Conservation (phyloP, 139 green algal species). For the Picochlorum sp. region DNA sequence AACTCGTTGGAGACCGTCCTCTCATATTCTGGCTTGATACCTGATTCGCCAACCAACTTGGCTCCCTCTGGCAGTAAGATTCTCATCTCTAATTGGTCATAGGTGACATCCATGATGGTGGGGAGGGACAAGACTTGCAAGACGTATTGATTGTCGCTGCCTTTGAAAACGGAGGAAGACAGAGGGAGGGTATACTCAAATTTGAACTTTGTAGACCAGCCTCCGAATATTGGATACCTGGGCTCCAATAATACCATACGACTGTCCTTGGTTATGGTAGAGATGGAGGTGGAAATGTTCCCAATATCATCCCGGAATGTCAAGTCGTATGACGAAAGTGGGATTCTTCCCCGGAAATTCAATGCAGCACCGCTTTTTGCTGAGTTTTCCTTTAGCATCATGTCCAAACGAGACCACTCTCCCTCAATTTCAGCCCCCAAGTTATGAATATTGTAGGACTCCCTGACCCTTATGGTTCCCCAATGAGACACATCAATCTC, state of each 20-base stretch:
- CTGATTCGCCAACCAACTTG: conserved; percentile 18
- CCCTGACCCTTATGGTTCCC: conserved; percentile 85
- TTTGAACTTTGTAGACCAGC: conserved; percentile 53
- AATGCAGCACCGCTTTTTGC: not conserved
- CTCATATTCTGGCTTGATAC: not conserved
- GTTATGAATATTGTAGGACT: conserved; percentile 69
- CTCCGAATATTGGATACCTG: conserved; percentile 75
- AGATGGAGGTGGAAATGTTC: conserved; percentile 70
- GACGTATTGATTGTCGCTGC: not conserved
- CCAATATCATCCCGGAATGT: conserved; percentile 85
- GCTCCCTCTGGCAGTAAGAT: conserved; percentile 75
- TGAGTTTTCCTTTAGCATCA: conserved; percentile 11
- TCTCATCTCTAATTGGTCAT: conserved; percentile 37
- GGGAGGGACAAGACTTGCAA: conserved; percentile 8
- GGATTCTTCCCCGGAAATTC: conserved; percentile 43
- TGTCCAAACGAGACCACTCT: conserved; percentile 51
- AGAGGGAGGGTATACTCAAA: conserved; percentile 70
- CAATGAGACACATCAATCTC: conserved; percentile 87
- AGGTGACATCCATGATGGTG: conserved; percentile 24
- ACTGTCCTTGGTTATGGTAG: not conserved
- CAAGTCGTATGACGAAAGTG: conserved; percentile 33
- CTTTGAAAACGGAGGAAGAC: conserved; percentile 10
- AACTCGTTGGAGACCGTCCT: conserved; percentile 16
- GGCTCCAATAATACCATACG: conserved; percentile 43
- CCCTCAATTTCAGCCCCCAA: conserved; percentile 16